A percentile compares a stretch with the other conserved stretches of the same genome.
Conservation (phyloP, 2,329 filamentous ascomycete species). For the Trichoderma atrobrunneum region DNA sequence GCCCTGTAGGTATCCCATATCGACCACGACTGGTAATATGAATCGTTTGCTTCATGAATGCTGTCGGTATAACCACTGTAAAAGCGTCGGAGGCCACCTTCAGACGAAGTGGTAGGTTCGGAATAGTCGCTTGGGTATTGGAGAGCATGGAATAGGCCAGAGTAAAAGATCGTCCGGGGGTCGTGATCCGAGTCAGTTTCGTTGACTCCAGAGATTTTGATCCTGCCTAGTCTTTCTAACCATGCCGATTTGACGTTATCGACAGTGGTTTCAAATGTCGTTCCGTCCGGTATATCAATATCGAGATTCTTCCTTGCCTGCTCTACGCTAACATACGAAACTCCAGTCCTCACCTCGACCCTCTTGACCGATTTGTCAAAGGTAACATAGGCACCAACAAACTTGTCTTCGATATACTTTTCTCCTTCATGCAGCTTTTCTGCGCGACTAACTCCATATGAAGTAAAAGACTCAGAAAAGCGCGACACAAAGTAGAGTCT, state of each 20-base stretch:
- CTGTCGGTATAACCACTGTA: conserved; percentile 49
- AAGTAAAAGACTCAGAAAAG: conserved; percentile 42
- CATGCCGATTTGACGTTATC: conserved; percentile 41
- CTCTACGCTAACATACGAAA: conserved; percentile 47
- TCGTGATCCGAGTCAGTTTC: conserved; percentile 40
- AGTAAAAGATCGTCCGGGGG: conserved; percentile 46
- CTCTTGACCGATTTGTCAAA: conserved; percentile 31
- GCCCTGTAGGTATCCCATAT: conserved; percentile 51
- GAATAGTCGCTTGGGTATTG: conserved; percentile 49
- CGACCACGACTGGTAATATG: conserved; percentile 50
- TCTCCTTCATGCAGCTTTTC: conserved; percentile 26
- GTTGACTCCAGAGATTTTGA: conserved; percentile 44
- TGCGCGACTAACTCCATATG: conserved; percentile 36
- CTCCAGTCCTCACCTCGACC: conserved; percentile 45
- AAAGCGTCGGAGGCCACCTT: conserved; percentile 30
- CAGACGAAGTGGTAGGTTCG: conserved; percentile 35
- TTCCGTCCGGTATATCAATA: conserved; percentile 38
- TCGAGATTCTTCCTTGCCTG: conserved; percentile 46
- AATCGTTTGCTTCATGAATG: conserved; percentile 40
- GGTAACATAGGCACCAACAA: conserved; percentile 41
- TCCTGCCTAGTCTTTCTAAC: conserved; percentile 44
- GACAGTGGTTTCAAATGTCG: conserved; percentile 39
- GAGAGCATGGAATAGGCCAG: conserved; percentile 44
- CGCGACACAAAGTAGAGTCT: conserved; percentile 46
- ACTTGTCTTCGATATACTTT: conserved; percentile 32